Evolutionary conservation across 305 asterid species (phyloP).

Genomic region (Coffea humblotiana): DNA sequence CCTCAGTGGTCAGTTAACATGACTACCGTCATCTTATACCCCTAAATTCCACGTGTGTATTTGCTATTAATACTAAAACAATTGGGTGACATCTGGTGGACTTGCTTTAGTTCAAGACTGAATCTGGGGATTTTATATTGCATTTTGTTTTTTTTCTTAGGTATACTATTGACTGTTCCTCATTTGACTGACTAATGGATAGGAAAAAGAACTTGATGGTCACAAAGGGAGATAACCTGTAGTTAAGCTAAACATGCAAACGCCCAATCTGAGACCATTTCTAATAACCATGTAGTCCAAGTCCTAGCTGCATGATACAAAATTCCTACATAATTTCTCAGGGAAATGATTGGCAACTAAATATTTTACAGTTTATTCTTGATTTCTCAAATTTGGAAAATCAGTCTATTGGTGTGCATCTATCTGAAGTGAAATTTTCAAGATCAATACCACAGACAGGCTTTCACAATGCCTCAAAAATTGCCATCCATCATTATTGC

Average conservation of each 20-base stretch:
- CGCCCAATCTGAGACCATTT: background rate
- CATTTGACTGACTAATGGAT: background rate
- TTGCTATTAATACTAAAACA: background rate
- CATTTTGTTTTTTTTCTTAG: background rate
- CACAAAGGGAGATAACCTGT: background rate
- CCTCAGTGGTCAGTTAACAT: conserved; percentile 59
- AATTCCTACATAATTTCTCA: background rate
- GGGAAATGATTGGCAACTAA: background rate
- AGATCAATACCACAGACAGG: background rate
- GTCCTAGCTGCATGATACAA: background rate
- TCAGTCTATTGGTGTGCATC: background rate
- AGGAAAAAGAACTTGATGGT: background rate
- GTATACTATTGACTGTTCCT: background rate
- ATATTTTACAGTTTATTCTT: background rate
- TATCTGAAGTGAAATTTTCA: background rate
- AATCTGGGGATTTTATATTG: background rate
- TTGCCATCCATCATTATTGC: background rate
- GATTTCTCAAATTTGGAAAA: background rate
- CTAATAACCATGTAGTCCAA: background rate
- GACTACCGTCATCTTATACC: conserved; percentile 1
- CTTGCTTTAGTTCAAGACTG: background rate
- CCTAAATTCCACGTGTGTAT: background rate
- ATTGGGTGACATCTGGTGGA: background rate
- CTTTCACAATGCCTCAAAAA: background rate
- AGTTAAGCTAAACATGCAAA: background rate